Evolutionary conservation across 2,329 filamentous ascomycete genomes (phyloP), one percentile per base, ranked within the genome.

Genomic region (Ceratocystis lukuohia): DNA sequence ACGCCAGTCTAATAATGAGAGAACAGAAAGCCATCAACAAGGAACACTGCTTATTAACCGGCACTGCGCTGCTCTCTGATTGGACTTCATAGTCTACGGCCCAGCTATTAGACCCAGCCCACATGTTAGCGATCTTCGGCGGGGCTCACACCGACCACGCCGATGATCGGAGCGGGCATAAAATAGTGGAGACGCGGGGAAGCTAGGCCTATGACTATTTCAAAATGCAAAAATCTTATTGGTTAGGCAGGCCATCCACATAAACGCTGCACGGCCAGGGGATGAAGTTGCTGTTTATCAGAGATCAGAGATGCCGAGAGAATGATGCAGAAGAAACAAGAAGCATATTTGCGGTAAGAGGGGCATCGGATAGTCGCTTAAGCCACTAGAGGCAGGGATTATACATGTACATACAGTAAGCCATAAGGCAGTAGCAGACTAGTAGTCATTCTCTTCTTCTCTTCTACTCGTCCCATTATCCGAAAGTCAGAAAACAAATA

Each of bases 111-210:
- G 10, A 15, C 37, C 10, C 3, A 41, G 37, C 37, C 37, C 37
- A 41, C 37, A 41, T 12, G 37, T 15, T 33, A 65, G 62, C 63
- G 63, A 65, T 57, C 22, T 57, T 65, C 63, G 63, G 37, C 37
- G 63, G 63, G 46, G 25, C 8, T n/a, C 22, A 25, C 25, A 28
- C 50, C 63, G 63, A 44, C 37, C n/a, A 41, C 53, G 63, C 63
- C 63, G 63, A 65, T 65, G 37, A 65, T 65, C 63, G 63, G 63
- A 65, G 50, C 63, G 63, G 63, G 46, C 50, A 28, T 56, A 3
- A 28, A 65, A 57, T 57, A 65, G 63, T 65, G 63, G 63, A 22
- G 25, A 65, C 63, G 63, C 50, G 63, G 63, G 63, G 63, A 65
- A 65, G 50, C n/a, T 50, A 65, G 41, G 15, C 46, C 46, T n/a